phyloP scores from a whole-genome alignment of 805 yeast species.

The Candida sonorensis region DNA sequence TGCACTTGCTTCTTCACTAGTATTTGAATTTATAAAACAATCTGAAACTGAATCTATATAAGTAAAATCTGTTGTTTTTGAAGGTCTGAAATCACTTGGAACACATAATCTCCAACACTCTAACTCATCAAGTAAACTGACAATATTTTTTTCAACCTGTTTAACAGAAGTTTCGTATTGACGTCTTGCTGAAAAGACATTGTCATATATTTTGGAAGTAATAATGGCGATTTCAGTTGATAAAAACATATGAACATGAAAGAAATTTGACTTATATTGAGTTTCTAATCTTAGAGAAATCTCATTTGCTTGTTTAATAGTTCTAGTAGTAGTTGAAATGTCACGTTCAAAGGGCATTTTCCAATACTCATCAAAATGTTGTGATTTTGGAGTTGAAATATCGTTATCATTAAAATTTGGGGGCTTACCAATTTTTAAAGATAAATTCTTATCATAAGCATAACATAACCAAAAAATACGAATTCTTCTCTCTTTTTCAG shows the following conservation, averaged over 20 bases:
- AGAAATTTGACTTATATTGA: too few species aligned
- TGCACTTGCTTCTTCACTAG: slow-evolving; percentile 2
- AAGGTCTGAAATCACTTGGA: slow-evolving; percentile 21
- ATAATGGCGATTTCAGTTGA: slow-evolving; percentile 19
- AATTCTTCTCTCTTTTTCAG: slow-evolving; percentile 33
- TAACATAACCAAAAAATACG: slow-evolving; percentile 45
- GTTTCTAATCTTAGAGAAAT: not conserved
- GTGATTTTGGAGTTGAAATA: slow-evolving; percentile 26
- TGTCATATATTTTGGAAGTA: slow-evolving; percentile 19
- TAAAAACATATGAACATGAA: slow-evolving; percentile 14
- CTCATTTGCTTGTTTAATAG: not conserved
- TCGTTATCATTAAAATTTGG: slow-evolving; percentile 38
- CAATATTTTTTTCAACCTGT: slow-evolving; percentile 10
- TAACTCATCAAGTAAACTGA: slow-evolving; percentile 16
- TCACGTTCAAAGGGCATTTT: slow-evolving; percentile 7
- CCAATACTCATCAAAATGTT: slow-evolving; percentile 20
- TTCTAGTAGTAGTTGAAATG: not conserved
- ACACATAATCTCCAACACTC: slow-evolving; percentile 23
- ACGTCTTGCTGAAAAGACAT: slow-evolving; percentile 24
- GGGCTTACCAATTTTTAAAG: slow-evolving; percentile 42
- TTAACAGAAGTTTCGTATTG: slow-evolving; percentile 11
- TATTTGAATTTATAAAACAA: not conserved
- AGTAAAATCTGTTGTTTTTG: slow-evolving; percentile 2
- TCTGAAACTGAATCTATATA: slow-evolving; percentile 3
- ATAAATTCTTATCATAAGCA: slow-evolving; percentile 36